Evolutionary conservation across 2,329 filamentous ascomycete genomes (phyloP), one percentile per base, ranked within the genome.

Genomic region (Scedosporium boydii): DNA sequence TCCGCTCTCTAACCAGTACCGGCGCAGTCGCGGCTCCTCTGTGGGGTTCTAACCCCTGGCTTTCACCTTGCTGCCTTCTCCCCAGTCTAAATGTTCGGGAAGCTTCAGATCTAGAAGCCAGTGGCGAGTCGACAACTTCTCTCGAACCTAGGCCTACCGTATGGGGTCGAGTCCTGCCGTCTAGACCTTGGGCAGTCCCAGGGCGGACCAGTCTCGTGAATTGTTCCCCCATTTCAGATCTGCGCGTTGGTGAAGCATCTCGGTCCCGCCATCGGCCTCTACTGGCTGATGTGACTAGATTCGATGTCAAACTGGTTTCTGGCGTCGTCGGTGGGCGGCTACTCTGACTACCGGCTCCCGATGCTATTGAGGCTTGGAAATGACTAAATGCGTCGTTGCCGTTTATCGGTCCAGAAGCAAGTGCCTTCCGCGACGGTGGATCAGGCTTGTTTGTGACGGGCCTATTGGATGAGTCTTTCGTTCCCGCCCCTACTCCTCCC

Each of bases 401-500:
- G 26, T 60, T 60, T 41, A 34, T 34, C 9, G 44, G 38, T 2
- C 16, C 12, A 12, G 23, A 41, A 29, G 12, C 44, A 23, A 29
- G 38, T 5, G 42, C 14, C n/a, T 58, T 29, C 18, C 55, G 23
- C 7, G 48, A 21, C 3, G 21, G 48, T 14, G 48, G 7, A 4
- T 26, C n/a, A 6, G 23, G n/a, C 48, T 26, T 26, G 23, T 18
- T 60, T 21, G 9, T 44, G 23, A 51, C 2, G 2, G 44, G 58
- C 10, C 21, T 60, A 23, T 53, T 38, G 26, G 26, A 10, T 9
- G 64, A 69, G 64, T 70, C 71, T 67, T 26, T 53, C 48, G 6
- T 7, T 34, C 29, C 29, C n/a, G 21, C 3, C 4, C n/a, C n/a
- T 4, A 18, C 21, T 12, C 10, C 48, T 14, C 48, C 48, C 21